Evolutionary conservation across 139 green algal genomes (phyloP).

Genomic region (Trebouxia sp.): DNA sequence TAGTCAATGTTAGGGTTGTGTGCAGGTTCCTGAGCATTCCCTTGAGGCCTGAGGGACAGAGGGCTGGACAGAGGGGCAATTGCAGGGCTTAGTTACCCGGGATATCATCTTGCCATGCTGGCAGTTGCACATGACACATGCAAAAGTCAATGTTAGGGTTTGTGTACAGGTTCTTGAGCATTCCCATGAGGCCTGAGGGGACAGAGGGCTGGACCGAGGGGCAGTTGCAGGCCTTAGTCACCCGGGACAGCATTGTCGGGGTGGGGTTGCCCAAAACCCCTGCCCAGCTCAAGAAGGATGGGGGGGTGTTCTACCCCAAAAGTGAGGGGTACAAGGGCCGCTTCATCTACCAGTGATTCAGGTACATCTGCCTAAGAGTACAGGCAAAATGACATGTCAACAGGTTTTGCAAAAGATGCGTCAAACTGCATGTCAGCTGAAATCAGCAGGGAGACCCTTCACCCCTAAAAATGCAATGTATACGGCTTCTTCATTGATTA

Average conservation of each 20-base stretch:
- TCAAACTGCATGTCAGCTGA: too few species aligned
- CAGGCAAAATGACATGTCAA: too few species aligned
- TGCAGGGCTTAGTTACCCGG: slow-evolving; percentile 43
- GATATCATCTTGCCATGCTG: slow-evolving; percentile 53
- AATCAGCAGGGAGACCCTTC: too few species aligned
- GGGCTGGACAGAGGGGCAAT: slow-evolving; percentile 46
- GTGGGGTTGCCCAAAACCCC: slow-evolving; percentile 25
- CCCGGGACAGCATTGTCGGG: slow-evolving; percentile 55
- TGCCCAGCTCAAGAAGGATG: slow-evolving; percentile 17
- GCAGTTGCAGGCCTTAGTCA: slow-evolving; percentile 45
- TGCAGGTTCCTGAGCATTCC: slow-evolving; percentile 54
- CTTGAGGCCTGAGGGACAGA: slow-evolving; percentile 49
- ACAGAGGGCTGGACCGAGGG: slow-evolving; percentile 56
- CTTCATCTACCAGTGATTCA: slow-evolving; percentile 28
- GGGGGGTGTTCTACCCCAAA: not conserved
- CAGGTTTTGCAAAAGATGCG: too few species aligned
- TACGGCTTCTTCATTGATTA: too few species aligned
- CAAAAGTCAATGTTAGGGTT: not conserved
- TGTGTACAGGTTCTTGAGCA: slow-evolving; percentile 45
- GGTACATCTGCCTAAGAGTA: too few species aligned
- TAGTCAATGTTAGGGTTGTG: not conserved
- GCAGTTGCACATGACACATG: not conserved
- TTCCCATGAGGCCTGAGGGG: slow-evolving; percentile 49
- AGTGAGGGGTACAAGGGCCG: not conserved
- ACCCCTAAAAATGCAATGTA: too few species aligned